phyloP scores from a whole-genome alignment of 1,284 basidiomycete genomes.

The Microbotryum intermedium region DNA sequence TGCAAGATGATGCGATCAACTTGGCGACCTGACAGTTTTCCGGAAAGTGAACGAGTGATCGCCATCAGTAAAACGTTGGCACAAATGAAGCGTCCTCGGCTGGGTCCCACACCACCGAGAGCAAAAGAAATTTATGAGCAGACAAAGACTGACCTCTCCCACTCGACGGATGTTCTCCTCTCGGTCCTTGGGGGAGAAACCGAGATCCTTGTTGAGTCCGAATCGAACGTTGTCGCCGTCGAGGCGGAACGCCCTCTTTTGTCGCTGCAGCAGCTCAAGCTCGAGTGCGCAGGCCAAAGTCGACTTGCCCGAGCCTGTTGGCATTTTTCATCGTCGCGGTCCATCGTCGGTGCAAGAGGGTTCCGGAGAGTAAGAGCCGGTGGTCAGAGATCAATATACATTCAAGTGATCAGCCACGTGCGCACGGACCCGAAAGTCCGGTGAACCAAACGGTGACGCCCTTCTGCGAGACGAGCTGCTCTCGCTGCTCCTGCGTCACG shows the following conservation, averaged over 20 bases:
- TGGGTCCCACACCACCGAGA: background rate
- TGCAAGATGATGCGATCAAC: conserved; percentile 80
- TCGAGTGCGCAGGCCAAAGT: conserved; percentile 96
- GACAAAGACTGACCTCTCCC: conserved; percentile 66
- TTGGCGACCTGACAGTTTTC: conserved; percentile 65
- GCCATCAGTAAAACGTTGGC: background rate
- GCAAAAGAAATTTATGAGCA: background rate
- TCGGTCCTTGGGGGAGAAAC: conserved; percentile 88
- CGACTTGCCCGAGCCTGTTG: conserved; percentile 51
- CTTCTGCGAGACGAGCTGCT: conserved; percentile 59
- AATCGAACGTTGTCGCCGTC: conserved; percentile 97
- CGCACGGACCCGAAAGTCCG: conserved; percentile 67
- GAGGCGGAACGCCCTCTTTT: conserved; percentile 79
- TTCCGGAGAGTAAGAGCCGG: background rate
- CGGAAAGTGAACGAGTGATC: background rate
- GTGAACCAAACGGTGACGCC: conserved; percentile 91
- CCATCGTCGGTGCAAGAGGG: background rate
- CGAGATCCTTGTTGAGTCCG: conserved; percentile 95
- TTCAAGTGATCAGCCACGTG: background rate
- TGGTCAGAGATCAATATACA: background rate
- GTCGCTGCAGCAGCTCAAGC: conserved; percentile 81
- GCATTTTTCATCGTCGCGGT: background rate
- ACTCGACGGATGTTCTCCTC: conserved; percentile 97
- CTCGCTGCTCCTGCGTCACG: conserved; percentile 51
- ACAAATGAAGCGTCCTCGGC: background rate